Evolutionary conservation across 2,329 filamentous ascomycete genomes (phyloP).

Genomic region (Ceratocystis destructans): DNA sequence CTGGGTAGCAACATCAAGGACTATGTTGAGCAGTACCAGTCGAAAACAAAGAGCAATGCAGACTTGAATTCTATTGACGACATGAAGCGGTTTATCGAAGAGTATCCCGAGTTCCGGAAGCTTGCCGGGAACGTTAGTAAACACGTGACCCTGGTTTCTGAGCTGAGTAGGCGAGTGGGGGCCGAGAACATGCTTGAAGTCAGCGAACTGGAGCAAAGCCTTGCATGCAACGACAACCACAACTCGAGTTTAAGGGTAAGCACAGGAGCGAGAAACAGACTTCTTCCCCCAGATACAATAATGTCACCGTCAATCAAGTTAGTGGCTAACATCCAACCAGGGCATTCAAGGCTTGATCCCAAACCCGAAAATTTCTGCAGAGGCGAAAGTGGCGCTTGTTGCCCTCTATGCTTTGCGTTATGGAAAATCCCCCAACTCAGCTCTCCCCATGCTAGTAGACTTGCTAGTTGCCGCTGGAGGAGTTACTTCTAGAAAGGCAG

Average conservation of each 20-base stretch:
- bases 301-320: not conserved
- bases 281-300: not conserved
- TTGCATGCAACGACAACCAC: constrained; percentile 95
- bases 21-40: constrained; percentile 96
- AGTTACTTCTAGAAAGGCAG: constrained; percentile 60
- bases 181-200: constrained; percentile 85
- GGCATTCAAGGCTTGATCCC: constrained; percentile 78
- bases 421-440: constrained; percentile 70
- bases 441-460: constrained; percentile 73
- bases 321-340: constrained; percentile 29
- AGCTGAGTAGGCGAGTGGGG: constrained; percentile 76
- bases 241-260: constrained; percentile 73
- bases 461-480: constrained; percentile 73
- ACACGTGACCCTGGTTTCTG: constrained; percentile 89
- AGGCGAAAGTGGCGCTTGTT: constrained; percentile 79
- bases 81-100: constrained; percentile 98
- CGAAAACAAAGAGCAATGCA: constrained; percentile 89
- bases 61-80: constrained; percentile 95
- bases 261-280: not conserved
- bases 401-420: constrained; percentile 93
- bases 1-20: constrained; percentile 94
- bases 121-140: constrained; percentile 97
- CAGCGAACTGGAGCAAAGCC: constrained; percentile 88
- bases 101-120: constrained; percentile 95
- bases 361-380: constrained; percentile 57